Percentiles rank a stretch among this genome's conserved stretches.
Evolutionary conservation across 805 yeast genomes (phyloP).

Genomic region (Nakazawaea laoshanensis): DNA sequence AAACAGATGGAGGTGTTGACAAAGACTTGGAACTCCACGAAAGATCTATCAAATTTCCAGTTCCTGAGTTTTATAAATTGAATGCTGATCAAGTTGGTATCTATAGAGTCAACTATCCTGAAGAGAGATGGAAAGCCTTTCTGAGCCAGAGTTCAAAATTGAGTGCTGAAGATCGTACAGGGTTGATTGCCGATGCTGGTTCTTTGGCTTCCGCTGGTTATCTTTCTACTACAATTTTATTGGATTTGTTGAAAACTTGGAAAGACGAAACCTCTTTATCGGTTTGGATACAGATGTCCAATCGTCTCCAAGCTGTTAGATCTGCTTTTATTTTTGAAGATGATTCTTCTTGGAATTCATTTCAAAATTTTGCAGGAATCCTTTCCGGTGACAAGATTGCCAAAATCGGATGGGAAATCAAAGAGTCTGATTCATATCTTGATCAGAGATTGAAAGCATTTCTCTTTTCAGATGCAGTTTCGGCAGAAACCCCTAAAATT

Average conservation of each 20-base stretch:
- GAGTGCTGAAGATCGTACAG: constrained; percentile 38
- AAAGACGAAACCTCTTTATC: constrained; percentile 39
- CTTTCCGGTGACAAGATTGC: constrained; percentile 43
- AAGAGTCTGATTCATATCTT: constrained; percentile 38
- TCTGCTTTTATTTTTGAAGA: constrained; percentile 63
- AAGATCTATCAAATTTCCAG: constrained; percentile 30
- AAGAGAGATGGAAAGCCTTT: constrained; percentile 41
- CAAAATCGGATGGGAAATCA: constrained; percentile 46
- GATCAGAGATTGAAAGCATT: constrained; percentile 35
- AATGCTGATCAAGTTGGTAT: constrained; percentile 70
- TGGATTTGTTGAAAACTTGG: constrained; percentile 44
- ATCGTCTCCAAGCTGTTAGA: constrained; percentile 50
- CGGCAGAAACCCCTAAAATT: constrained; percentile 22
- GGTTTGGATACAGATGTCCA: constrained; percentile 42
- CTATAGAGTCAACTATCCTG: constrained; percentile 52
- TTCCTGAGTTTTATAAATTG: constrained; percentile 46
- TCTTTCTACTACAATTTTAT: constrained; percentile 36
- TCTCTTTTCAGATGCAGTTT: constrained; percentile 28
- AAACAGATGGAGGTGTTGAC: constrained; percentile 49
- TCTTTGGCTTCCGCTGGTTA: constrained; percentile 47
- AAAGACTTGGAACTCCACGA: constrained; percentile 44
- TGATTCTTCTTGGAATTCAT: constrained; percentile 39
- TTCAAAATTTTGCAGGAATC: constrained; percentile 45
- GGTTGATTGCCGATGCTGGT: constrained; percentile 51
- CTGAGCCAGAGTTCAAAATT: constrained; percentile 38